phyloP scores from a whole-genome alignment of 1,284 basidiomycete species.

The Hymenochaete sp. region DNA sequence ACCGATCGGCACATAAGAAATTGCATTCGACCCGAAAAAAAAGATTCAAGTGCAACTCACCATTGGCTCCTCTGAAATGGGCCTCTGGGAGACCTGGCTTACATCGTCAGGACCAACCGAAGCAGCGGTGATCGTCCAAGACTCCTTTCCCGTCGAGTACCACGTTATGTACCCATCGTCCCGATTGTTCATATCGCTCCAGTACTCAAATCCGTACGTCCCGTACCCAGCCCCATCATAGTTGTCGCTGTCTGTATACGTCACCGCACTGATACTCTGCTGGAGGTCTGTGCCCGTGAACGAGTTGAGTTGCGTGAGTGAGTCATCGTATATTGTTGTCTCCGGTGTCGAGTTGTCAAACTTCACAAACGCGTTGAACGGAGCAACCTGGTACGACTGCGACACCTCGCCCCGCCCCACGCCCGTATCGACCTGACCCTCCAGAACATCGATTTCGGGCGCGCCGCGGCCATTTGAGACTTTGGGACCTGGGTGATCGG shows the following conservation, averaged over 20 bases:
- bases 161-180: constrained; percentile 66
- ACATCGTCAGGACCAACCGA: constrained; percentile 51
- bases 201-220: constrained; percentile 69
- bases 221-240: constrained; percentile 48
- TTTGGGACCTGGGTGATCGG: constrained; percentile 57
- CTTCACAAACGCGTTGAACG: constrained; percentile 64
- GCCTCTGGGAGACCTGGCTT: constrained; percentile 46
- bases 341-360: constrained; percentile 46
- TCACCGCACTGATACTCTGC: constrained; percentile 67
- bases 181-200: constrained; percentile 54
- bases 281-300: constrained; percentile 77
- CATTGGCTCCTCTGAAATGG: constrained; percentile 77
- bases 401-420: constrained; percentile 51
- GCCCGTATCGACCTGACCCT: constrained; percentile 41
- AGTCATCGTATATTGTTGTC: constrained; percentile 46
- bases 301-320: constrained; percentile 49
- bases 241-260: constrained; percentile 42
- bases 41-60: constrained; percentile 31
- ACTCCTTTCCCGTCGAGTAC: constrained; percentile 49
- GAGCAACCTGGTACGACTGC: constrained; percentile 75
- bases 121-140: constrained; percentile 59
- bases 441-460: constrained; percentile 63
- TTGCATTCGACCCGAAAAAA: constrained; percentile 1
- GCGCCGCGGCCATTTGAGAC: constrained; percentile 42
- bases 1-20: constrained; percentile 12